phyloP scores from a whole-genome alignment of 2,329 filamentous ascomycete species.

The Herpomyces periplanetae region DNA sequence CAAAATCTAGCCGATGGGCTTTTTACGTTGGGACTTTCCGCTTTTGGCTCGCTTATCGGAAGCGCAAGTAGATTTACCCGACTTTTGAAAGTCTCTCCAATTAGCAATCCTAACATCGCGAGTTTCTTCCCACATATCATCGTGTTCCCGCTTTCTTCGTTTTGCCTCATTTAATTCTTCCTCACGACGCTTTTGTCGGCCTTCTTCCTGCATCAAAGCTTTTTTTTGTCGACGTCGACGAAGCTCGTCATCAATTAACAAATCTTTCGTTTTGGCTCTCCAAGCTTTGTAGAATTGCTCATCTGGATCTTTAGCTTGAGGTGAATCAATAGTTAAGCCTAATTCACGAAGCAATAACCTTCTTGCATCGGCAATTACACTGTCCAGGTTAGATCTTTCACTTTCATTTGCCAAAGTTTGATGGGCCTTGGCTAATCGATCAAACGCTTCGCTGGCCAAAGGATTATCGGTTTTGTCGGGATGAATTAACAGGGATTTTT shows the following conservation, averaged over 20 bases:
- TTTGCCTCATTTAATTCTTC: slow-evolving; percentile 52
- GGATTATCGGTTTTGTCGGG: slow-evolving; percentile 88
- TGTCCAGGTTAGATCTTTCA: slow-evolving; percentile 45
- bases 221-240: slow-evolving; percentile 48
- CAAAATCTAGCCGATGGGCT: too few species aligned
- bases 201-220: slow-evolving; percentile 85
- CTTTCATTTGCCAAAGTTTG: slow-evolving; percentile 76
- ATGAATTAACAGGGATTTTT: slow-evolving; percentile 94
- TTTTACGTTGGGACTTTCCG: too few species aligned
- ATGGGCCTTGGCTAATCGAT: slow-evolving; percentile 79
- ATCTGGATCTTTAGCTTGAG: slow-evolving; percentile 35
- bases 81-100: slow-evolving; percentile 74
- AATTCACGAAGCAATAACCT: slow-evolving; percentile 76
- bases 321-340: slow-evolving; percentile 61
- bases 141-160: slow-evolving; percentile 62
- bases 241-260: slow-evolving; percentile 71
- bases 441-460: slow-evolving; percentile 66
- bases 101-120: slow-evolving; percentile 64
- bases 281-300: slow-evolving; percentile 38
- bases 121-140: slow-evolving; percentile 77
- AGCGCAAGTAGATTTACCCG: too few species aligned
- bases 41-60: too few species aligned
- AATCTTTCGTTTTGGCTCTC: slow-evolving; percentile 57
- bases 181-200: slow-evolving; percentile 41
- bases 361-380: slow-evolving; percentile 76